A percentile compares a stretch with the other conserved stretches of the same genome.
Conservation (phyloP, 306 rosid genomes). For the Inga oerstediana region DNA sequence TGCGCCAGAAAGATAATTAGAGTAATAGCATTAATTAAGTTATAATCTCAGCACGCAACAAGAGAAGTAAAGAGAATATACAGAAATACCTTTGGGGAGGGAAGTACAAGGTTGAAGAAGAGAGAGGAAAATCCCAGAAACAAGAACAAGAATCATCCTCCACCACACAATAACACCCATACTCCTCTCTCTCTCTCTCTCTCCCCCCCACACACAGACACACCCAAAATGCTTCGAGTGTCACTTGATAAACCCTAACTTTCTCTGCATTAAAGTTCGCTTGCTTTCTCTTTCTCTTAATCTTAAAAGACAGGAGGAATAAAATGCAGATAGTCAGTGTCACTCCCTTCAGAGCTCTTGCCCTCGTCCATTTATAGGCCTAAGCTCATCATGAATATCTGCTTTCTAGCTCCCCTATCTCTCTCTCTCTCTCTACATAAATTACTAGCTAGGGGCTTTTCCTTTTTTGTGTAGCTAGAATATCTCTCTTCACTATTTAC, state of each 20-base stretch:
- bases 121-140: slow-evolving; percentile 43
- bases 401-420: not conserved
- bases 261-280: not conserved
- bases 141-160: slow-evolving; percentile 41
- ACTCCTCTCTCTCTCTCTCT: not conserved
- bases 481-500: not conserved
- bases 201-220: not conserved
- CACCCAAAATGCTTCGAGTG: not conserved
- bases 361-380: not conserved
- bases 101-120: slow-evolving; percentile 43
- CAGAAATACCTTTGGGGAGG: slow-evolving; percentile 42
- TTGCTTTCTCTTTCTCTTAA: not conserved
- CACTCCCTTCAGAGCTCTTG: not conserved
- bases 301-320: not conserved
- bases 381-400: not conserved
- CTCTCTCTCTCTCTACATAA: not conserved
- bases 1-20: not conserved
- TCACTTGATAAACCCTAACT: slow-evolving; percentile 19
- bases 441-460: not conserved
- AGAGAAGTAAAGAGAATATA: not conserved
- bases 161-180: slow-evolving; percentile 46
- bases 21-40: not conserved
- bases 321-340: not conserved
- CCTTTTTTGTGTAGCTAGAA: not conserved
- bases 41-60: not conserved